These are phyloP conservation scores for Phoma sp. DNA, from an alignment of 2,329 filamentous ascomycete genomes.

Conservation along the genomic window DNA sequence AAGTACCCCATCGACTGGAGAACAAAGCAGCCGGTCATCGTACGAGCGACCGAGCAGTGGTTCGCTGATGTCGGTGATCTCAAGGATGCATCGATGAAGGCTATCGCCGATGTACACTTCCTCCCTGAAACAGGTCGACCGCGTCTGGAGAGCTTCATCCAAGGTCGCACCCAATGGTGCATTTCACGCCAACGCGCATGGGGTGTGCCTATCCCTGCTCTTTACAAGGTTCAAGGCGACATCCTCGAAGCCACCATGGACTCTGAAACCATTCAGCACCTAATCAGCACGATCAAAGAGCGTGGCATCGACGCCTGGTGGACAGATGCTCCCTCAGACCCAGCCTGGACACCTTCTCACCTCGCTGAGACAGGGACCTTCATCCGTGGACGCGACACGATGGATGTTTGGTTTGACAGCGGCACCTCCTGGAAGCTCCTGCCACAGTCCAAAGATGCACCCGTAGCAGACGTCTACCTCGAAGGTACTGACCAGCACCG, in stretches of 20 bases:
- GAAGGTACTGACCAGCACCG: slow-evolving; percentile 96
- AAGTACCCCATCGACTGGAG: slow-evolving; percentile 99
- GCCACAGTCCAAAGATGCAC: slow-evolving; percentile 37
- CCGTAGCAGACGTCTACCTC: slow-evolving; percentile 83
- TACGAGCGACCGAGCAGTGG: slow-evolving; percentile 95
- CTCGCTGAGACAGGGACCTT: slow-evolving; percentile 66
- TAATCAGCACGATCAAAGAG: slow-evolving; percentile 78
- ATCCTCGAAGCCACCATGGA: slow-evolving; percentile 75
- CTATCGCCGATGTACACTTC: slow-evolving; percentile 77
- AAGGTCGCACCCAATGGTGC: slow-evolving; percentile 93
- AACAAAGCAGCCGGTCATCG: slow-evolving; percentile 89
- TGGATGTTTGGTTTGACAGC: slow-evolving; percentile 99
- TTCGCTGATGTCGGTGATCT: slow-evolving; percentile 91
- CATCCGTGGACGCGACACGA: slow-evolving; percentile 85
- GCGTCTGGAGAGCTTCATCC: slow-evolving; percentile 84
- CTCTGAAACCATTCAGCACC: slow-evolving; percentile 79
- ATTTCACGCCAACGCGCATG: slow-evolving; percentile 95
- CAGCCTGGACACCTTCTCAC: slow-evolving; percentile 75
- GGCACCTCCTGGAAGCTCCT: slow-evolving; percentile 83
- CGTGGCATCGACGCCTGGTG: slow-evolving; percentile 95
- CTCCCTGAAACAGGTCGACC: slow-evolving; percentile 76
- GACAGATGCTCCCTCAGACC: slow-evolving; percentile 78
- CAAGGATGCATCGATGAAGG: slow-evolving; percentile 73
- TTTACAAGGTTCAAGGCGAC: slow-evolving; percentile 75
- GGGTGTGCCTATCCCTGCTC: slow-evolving; percentile 93